A percentile compares a stretch with the other conserved stretches of the same genome.
Conservation (phyloP, 805 yeast species). For the Starmerella gropengiesseri region DNA sequence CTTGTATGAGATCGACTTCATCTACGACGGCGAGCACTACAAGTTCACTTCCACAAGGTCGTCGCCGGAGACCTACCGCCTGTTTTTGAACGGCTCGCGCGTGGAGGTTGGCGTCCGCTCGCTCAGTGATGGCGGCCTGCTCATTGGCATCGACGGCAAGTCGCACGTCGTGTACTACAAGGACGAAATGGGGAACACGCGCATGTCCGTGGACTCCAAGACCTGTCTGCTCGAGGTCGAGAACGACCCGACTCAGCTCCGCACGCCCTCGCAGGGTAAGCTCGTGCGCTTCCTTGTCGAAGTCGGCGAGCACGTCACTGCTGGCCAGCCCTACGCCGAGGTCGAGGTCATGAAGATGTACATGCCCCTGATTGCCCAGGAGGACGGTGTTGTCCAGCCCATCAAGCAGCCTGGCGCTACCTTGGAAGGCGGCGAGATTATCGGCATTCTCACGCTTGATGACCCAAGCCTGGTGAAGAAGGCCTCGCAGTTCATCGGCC, state of each 20-base stretch:
- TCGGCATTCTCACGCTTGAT: constrained; percentile 87
- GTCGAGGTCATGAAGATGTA: constrained; percentile 99
- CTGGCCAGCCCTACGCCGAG: constrained; percentile 95
- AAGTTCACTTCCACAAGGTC: constrained; percentile 94
- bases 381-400: constrained; percentile 82
- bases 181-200: constrained; percentile 91
- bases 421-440: constrained; percentile 89
- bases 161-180: constrained; percentile 96
- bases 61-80: constrained; percentile 69
- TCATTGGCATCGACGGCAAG: constrained; percentile 78
- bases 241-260: constrained; percentile 95
- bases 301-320: constrained; percentile 80
- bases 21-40: constrained; percentile 85
- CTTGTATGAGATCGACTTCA: constrained; percentile 85
- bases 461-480: constrained; percentile 97
- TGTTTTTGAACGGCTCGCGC: constrained; percentile 88
- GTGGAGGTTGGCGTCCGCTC: constrained; percentile 76
- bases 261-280: constrained; percentile 99
- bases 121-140: constrained; percentile 90
- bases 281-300: constrained; percentile 87
- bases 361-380: constrained; percentile 92
- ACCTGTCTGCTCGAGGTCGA: constrained; percentile 90
- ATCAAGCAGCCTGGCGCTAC: constrained; percentile 98
- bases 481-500: constrained; percentile 89
- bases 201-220: constrained; percentile 89